Conservation (phyloP, 768 basidiomycete genomes). For the Rhodosporidiobolus sp. region DNA sequence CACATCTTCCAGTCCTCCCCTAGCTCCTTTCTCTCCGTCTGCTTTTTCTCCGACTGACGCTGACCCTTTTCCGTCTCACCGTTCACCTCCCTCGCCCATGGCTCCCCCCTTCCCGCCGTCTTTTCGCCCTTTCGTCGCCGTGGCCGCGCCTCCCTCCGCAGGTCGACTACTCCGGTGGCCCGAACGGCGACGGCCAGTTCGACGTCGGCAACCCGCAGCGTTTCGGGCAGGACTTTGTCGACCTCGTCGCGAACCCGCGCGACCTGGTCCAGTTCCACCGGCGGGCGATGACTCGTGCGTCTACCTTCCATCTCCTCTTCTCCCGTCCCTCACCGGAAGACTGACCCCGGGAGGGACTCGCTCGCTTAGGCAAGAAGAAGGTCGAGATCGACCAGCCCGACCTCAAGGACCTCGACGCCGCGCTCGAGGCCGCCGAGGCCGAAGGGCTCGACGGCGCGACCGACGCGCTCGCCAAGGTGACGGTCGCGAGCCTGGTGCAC, state of each 20-base stretch:
- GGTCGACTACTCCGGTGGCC: constrained; percentile 49
- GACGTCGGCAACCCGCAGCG: constrained; percentile 94
- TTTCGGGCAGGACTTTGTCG: constrained; percentile 92
- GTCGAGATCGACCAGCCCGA: constrained; percentile 74
- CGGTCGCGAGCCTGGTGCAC: constrained; percentile 82
- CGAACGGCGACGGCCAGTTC: constrained; percentile 71
- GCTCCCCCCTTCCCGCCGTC: neutral
- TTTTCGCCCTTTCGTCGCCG: neutral
- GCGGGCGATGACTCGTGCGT: constrained; percentile 57
- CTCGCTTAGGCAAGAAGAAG: constrained; percentile 50
- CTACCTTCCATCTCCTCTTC: too few species aligned
- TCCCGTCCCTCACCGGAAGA: too few species aligned
- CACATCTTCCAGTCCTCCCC: too few species aligned
- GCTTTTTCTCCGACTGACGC: too few species aligned
- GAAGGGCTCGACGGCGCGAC: constrained; percentile 68
- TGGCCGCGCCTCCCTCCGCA: neutral
- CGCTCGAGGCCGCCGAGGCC: constrained; percentile 69
- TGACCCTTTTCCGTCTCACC: neutral
- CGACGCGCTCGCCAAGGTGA: constrained; percentile 68
- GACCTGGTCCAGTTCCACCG: constrained; percentile 89
- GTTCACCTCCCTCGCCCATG: too few species aligned
- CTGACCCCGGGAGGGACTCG: neutral
- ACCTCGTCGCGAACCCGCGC: constrained; percentile 85
- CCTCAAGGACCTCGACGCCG: constrained; percentile 53
- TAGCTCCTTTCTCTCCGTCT: too few species aligned